These are phyloP conservation scores for Vanrija sp. DNA, from an alignment of 1,284 basidiomycete species.

Conservation along the genomic window DNA sequence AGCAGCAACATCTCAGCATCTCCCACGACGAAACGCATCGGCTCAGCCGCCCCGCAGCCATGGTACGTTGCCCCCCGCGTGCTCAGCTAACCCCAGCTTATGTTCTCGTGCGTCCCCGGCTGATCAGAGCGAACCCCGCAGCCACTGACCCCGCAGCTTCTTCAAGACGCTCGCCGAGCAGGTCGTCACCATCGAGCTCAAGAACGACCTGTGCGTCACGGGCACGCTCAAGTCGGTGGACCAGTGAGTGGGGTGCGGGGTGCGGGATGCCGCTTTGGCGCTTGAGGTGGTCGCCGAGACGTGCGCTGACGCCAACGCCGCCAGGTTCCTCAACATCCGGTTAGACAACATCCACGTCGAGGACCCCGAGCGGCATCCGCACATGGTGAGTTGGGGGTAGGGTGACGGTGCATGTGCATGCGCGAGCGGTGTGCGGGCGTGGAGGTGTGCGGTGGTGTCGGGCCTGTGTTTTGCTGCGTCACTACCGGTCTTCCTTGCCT, in stretches of 20 bases:
- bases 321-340: conserved; percentile 93
- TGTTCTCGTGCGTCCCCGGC: conserved; percentile 38
- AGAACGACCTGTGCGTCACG: conserved; percentile 97
- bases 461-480: no score
- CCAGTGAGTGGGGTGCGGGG: conserved; percentile 62
- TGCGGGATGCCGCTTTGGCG: no score
- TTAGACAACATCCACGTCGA: conserved; percentile 90
- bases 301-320: background rate
- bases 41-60: background rate
- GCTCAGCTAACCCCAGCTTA: conserved; percentile 26
- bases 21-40: no score
- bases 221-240: conserved; percentile 96
- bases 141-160: conserved; percentile 52
- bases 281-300: background rate
- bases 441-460: background rate
- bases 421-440: no score
- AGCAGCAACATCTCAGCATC: background rate
- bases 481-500: conserved; percentile 6
- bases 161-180: conserved; percentile 99
- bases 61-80: background rate
- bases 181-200: conserved; percentile 94
- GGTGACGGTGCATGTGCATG: no score
- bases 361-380: conserved; percentile 89
- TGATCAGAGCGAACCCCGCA: background rate
- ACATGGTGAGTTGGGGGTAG: conserved; percentile 68